These are phyloP conservation scores for Hypoxylon perforatum DNA, from an alignment of 495 filamentous ascomycete species.

Conservation along the genomic window DNA sequence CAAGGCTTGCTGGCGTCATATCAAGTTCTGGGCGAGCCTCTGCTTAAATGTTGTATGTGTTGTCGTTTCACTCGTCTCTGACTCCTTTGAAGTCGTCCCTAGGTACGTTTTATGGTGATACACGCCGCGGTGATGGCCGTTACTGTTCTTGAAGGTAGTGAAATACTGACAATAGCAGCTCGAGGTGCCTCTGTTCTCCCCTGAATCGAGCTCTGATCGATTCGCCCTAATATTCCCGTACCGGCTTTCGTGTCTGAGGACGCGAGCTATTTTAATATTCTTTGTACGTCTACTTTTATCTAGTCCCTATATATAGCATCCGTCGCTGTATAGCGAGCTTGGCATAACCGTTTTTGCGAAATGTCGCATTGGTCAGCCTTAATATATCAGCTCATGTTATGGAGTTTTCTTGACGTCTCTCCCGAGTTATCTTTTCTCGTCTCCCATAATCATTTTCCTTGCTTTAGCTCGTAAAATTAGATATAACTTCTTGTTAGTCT, in stretches of 20 bases:
- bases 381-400: neutral
- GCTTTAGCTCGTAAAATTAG: neutral
- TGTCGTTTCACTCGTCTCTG: conserved; percentile 1
- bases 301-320: neutral
- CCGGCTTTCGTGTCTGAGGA: neutral
- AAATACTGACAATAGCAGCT: conserved; percentile 9
- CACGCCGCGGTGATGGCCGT: neutral
- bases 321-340: neutral
- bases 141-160: neutral
- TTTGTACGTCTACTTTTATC: neutral
- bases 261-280: neutral
- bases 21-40: conserved; percentile 20
- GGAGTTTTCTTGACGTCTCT: neutral
- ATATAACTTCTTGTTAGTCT: neutral
- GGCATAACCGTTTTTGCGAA: neutral
- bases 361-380: neutral
- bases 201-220: neutral
- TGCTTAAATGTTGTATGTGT: conserved; percentile 6
- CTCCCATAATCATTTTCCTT: neutral
- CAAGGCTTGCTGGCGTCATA: neutral
- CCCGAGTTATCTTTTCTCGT: neutral
- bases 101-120: conserved; percentile 5
- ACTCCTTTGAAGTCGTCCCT: neutral
- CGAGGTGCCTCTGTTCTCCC: conserved; percentile 1
- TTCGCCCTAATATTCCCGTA: neutral